Percentiles rank a stretch among this genome's conserved stretches.
These are phyloP conservation scores for Carex arenaria DNA, from an alignment of 202 grass and related monocot genomes.

Conservation along the genomic window DNA sequence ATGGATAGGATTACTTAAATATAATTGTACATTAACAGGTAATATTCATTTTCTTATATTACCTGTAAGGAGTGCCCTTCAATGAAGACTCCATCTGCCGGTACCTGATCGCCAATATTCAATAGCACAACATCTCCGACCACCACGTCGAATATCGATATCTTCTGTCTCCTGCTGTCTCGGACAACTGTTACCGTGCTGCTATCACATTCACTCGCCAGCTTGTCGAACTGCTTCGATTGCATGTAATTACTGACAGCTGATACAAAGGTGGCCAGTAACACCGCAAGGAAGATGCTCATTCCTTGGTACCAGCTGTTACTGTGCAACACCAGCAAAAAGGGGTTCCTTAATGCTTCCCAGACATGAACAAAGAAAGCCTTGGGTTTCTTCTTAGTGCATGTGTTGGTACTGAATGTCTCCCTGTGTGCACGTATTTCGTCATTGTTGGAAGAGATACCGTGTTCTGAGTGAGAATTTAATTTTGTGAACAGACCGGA, in stretches of 20 bases:
- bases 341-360: constrained; percentile 57
- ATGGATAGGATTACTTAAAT: no score
- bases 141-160: constrained; percentile 53
- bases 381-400: constrained; percentile 49
- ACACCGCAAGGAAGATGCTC: constrained; percentile 77
- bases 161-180: constrained; percentile 26
- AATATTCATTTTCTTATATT: no score
- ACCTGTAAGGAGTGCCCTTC: constrained; percentile 28
- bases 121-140: constrained; percentile 57
- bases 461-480: constrained; percentile 19
- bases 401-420: constrained; percentile 52
- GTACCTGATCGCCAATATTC: constrained; percentile 68
- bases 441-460: constrained; percentile 19
- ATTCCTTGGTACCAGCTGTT: constrained; percentile 76
- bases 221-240: constrained; percentile 43
- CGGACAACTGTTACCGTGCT: constrained; percentile 43
- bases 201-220: constrained; percentile 38
- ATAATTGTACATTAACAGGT: no score
- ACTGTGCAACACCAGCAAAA: constrained; percentile 73
- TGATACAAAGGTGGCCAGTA: constrained; percentile 49
- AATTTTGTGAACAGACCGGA: constrained; percentile 7
- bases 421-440: constrained; percentile 22
- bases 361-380: constrained; percentile 41
- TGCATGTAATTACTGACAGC: constrained; percentile 72
- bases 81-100: constrained; percentile 60